Base-by-base conservation (phyloP, 805 yeast species). In the Lachancea quebecensis region DNA sequence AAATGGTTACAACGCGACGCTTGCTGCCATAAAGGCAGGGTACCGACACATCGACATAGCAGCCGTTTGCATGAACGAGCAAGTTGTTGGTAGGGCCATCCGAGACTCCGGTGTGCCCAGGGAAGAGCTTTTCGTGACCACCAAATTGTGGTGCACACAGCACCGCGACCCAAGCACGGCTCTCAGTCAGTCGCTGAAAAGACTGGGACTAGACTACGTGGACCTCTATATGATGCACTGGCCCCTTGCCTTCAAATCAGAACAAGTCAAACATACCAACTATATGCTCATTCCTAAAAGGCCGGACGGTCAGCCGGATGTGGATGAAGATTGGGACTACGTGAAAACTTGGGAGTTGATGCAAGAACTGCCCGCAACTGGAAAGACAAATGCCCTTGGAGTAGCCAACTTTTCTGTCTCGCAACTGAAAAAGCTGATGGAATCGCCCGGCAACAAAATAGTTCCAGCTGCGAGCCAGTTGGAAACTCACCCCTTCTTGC, bases 11-110 rank as follows among this genome's bases (percentile, higher is more conserved):
- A 65, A 70, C 25, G 75, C 91, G 32, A 86, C 81, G 38, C 61
- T 67, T 39, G 57, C 71, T 30, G 95, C 95, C 8, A 59, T 82
- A 48, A 65, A 81, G 51, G 57, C 61, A 31, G 91, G 91, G 28
- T 83, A 83, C 68, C 74, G 78, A 52, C 95, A 85, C 62, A 81
- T 86, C 51, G 95, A 85, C 64, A 78, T 87, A 17, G 93, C 95
- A 29, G 77, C 79, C 34, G 71, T 73, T 40, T 85, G 85, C 65
- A 68, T 71, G 9, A 84, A 83, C 57, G 91, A 85, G 62, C 79
- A 60, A 41, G 75, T 73, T 42, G 82, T 83, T 41, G 86, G 87
- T 17, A 65, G 64, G 48, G 80, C 77, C 25, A 69, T 75, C 41
- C 72, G 65, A 44, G 81, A 77, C 42, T 66, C 81, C 38, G 84